Base-by-base conservation (phyloP, 345 rosid genomes). In the Odontarrhena argentea region DNA sequence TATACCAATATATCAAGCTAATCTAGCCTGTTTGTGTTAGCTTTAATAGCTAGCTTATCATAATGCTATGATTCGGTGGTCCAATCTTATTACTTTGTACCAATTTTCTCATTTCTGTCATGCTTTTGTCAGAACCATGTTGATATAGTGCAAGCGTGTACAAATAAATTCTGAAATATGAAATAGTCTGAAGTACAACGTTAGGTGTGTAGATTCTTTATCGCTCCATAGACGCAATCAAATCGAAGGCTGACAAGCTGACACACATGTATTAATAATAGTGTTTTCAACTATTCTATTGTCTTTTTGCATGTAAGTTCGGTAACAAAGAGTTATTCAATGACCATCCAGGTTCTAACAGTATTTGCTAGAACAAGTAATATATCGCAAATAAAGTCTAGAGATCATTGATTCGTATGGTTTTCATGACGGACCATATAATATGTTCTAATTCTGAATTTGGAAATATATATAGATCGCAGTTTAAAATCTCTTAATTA, bases 1-100 rank as follows among this genome's bases (percentile, higher is more conserved):
- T 32, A 51, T 3, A 43, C 11, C 24, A 18, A 18, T 18, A 18
- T 18, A 18, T 50, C 43, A 65, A 41, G 55, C 71, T 66, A 50
- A 10, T 9, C 7, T 24, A 72, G 76, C 71, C 50, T 72, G 66
- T 42, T 65, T 26, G 28, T 34, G 62, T 42, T 65, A 34, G 62
- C 76, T 73, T 65, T 73, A 73, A 15, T 73, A 73, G 71, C 67
- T 73, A 73, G 71, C 67, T 59, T 59, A 65, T 73, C 67, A 73
- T 73, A 43, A 44, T 53, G 71, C 67, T 66, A 73, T 73, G 71
- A 73, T 73, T 73, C 61, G 35, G 67, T 73, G 67, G 67, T 73
- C 71, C 71, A 58, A 5, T 44, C 42, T 56, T 42, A 52, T 65
- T 43, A 44, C 66, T 65, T 73, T 65, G 49, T 36, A 73, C 55